Base-by-base conservation (phyloP, 2,329 filamentous ascomycete genomes). In the Trichoderma pleuroti region DNA sequence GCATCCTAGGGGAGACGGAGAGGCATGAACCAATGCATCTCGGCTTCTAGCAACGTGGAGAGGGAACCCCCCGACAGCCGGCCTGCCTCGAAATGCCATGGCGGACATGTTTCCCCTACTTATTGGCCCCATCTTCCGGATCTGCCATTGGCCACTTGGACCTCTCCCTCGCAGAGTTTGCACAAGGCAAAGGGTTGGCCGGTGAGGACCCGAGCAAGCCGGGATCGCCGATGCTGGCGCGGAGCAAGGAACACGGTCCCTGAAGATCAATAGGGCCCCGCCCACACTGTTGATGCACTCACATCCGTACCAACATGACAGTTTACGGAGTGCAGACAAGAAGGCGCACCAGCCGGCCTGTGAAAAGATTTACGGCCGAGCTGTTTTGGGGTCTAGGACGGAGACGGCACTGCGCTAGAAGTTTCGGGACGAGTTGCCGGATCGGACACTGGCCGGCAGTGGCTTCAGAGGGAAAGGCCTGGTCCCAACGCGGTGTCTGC, bases 141-240 rank as follows among this genome's bases (percentile, higher is more conserved):
- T 63, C 49, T 62, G 26, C 59, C 67, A 63, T 70, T 57, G 59
- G 60, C 67, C 67, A 63, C 32, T 56, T 10, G 49, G n/a, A 60
- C 26, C 16, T 59, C 36, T 65, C 14, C 18, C 54, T 26, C 65
- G 30, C 46, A 30, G 26, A n/a, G 56, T 18, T 36, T 60, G 49
- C 26, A 32, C 32, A 49, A 59, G 12, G 26, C 32, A 16, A 46
- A 46, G n/a, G 54, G 39, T 56, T 54, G 28, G 39, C 57, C 54
- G 36, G 65, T 32, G 26, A 60, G 56, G 52, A 61, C 21, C 66
- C 56, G 56, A 42, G 12, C n/a, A 42, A 60, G 54, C 56, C 67
- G 67, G 67, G 67, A 70, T 63, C 57, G 46, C 67, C 67, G 67
- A 57, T 56, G 9, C 46, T 63, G 57, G 67, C 57, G 59, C 59